phyloP scores from a whole-genome alignment of 2,329 filamentous ascomycete genomes.

The Simplicillium aogashimaense region DNA sequence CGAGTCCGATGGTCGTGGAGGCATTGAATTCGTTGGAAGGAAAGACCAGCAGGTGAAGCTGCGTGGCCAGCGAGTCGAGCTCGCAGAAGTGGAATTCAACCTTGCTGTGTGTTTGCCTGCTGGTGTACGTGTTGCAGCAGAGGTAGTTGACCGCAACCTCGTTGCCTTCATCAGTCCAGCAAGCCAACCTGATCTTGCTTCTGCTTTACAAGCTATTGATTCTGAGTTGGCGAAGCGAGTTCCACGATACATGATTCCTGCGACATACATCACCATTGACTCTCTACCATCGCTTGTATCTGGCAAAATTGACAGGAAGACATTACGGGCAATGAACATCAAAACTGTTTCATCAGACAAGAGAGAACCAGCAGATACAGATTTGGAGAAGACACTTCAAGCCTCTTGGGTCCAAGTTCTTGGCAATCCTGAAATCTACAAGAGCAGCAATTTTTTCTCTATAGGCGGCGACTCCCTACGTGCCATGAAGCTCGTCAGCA shows the following conservation, averaged over 20 bases:
- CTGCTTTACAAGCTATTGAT: background rate
- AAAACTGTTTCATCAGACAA: conserved; percentile 15
- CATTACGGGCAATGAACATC: conserved; percentile 25
- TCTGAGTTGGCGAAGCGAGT: conserved; percentile 21
- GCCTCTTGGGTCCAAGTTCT: conserved; percentile 13
- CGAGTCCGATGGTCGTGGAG: conserved; percentile 39
- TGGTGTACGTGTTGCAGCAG: background rate
- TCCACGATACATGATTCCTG: conserved; percentile 37
- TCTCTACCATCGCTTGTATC: conserved; percentile 37
- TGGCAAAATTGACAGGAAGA: conserved; percentile 39
- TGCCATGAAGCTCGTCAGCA: conserved; percentile 40
- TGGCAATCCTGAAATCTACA: conserved; percentile 19
- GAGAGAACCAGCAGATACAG: conserved; percentile 17
- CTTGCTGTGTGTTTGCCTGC: background rate
- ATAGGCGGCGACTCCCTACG: conserved; percentile 40
- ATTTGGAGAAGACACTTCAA: conserved; percentile 19
- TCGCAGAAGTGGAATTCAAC: conserved; percentile 39
- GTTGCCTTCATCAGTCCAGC: conserved; percentile 13
- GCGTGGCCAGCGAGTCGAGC: conserved; percentile 54
- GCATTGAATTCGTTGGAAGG: conserved; percentile 48
- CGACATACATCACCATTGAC: conserved; percentile 32
- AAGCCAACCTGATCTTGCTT: background rate
- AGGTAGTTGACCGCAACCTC: background rate
- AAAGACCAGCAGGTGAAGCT: conserved; percentile 62
- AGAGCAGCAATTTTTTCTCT: conserved; percentile 34